Conservation (phyloP, 2,329 filamentous ascomycete genomes). For the Arthrobotrys musiformis region DNA sequence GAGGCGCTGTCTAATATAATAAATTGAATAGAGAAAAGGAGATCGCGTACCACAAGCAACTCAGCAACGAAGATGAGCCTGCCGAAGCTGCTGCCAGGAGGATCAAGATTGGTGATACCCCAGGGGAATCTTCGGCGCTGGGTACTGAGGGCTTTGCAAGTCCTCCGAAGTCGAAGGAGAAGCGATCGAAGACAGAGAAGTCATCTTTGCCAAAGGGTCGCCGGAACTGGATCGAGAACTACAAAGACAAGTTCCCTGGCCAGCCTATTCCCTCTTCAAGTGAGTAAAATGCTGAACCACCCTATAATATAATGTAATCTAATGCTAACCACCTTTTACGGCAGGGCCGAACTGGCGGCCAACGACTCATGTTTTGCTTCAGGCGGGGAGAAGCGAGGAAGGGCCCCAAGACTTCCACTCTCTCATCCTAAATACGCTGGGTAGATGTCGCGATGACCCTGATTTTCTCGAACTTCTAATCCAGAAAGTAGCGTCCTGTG, state of each 20-base stretch:
- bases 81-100: background rate
- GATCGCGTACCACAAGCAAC: background rate
- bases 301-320: background rate
- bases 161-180: background rate
- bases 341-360: conserved; percentile 28
- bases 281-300: background rate
- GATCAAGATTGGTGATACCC: background rate
- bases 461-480: conserved; percentile 1
- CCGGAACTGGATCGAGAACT: conserved; percentile 28
- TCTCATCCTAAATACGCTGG: conserved; percentile 11
- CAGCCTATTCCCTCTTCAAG: conserved; percentile 5
- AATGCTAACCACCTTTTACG: background rate
- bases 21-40: background rate
- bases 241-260: background rate
- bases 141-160: background rate
- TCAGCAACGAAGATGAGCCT: background rate
- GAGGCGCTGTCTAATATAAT: background rate
- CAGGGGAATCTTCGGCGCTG: background rate
- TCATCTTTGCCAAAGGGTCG: background rate
- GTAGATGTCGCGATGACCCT: background rate
- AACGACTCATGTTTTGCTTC: background rate
- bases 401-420: conserved; percentile 31
- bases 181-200: background rate
- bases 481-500: conserved; percentile 6
- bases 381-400: conserved; percentile 14